Percentiles rank a stretch among this genome's conserved stretches.
These are phyloP conservation scores for Vickermania spadyakhi DNA, from an alignment of 208 protist species.

Conservation along the genomic window DNA sequence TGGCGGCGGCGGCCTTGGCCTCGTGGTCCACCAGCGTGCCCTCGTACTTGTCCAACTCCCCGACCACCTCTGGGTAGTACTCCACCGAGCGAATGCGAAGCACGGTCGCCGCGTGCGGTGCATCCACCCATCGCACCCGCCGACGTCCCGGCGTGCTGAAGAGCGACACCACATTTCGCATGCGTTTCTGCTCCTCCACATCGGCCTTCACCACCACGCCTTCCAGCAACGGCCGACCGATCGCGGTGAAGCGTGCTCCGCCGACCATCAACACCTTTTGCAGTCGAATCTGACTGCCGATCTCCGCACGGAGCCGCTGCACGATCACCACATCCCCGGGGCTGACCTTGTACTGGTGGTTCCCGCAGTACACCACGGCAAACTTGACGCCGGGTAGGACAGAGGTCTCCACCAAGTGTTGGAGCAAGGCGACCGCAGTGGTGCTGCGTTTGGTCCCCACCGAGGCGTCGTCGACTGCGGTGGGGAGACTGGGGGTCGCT, in stretches of 20 bases:
- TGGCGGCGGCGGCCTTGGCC: background rate
- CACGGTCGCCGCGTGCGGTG: slow-evolving; percentile 71
- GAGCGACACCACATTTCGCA: slow-evolving; percentile 81
- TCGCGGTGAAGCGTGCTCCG: slow-evolving; percentile 72
- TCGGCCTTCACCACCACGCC: slow-evolving; percentile 54
- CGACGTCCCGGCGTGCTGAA: slow-evolving; percentile 59
- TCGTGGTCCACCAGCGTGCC: slow-evolving; percentile 30
- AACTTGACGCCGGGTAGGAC: slow-evolving; percentile 62
- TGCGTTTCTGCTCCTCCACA: slow-evolving; percentile 87
- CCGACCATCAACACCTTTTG: slow-evolving; percentile 89
- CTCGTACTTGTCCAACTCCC: slow-evolving; percentile 83
- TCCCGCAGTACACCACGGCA: slow-evolving; percentile 82
- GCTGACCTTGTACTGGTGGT: slow-evolving; percentile 85
- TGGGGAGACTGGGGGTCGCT: too few relatives aligned
- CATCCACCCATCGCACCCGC: slow-evolving; percentile 63
- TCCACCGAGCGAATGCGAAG: slow-evolving; percentile 64
- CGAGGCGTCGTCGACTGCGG: too few relatives aligned
- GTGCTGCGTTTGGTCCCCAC: too few relatives aligned
- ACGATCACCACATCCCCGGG: slow-evolving; percentile 79
- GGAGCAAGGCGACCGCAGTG: background rate
- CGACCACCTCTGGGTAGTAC: slow-evolving; percentile 60
- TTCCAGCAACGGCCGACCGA: slow-evolving; percentile 77
- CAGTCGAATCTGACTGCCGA: slow-evolving; percentile 72
- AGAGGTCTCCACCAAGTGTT: background rate
- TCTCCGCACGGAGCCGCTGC: slow-evolving; percentile 65